These are phyloP conservation scores for Botrytis elliptica DNA, from an alignment of 2,329 filamentous ascomycete species.

Conservation along the genomic window DNA sequence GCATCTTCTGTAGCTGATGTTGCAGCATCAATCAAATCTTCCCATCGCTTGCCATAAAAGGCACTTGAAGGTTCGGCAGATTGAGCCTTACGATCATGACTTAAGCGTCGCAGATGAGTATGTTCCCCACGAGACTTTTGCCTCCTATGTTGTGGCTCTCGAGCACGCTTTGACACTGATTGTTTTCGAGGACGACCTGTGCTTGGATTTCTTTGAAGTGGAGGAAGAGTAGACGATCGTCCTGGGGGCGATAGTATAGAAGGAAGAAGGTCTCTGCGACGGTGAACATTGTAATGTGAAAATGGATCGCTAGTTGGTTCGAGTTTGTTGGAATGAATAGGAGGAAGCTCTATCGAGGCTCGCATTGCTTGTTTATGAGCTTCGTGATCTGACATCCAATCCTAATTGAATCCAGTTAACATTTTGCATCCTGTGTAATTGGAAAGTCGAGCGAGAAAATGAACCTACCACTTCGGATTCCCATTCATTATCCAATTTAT, in stretches of 20 bases:
- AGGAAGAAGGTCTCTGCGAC: constrained; percentile 73
- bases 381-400: constrained; percentile 71
- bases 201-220: constrained; percentile 72
- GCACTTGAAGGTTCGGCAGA: constrained; percentile 74
- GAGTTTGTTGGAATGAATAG: constrained; percentile 58
- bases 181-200: constrained; percentile 76
- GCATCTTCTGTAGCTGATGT: constrained; percentile 89
- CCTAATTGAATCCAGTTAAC: constrained; percentile 49
- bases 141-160: constrained; percentile 76
- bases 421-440: background rate
- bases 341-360: constrained; percentile 67
- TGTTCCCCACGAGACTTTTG: constrained; percentile 69
- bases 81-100: constrained; percentile 76
- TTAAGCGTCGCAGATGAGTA: constrained; percentile 62
- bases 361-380: constrained; percentile 61
- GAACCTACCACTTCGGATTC: constrained; percentile 73
- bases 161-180: constrained; percentile 76
- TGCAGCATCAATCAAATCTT: constrained; percentile 91
- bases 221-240: constrained; percentile 83
- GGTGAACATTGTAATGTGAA: constrained; percentile 57
- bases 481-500: constrained; percentile 74
- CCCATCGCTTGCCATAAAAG: constrained; percentile 76
- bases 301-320: constrained; percentile 65
- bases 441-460: background rate
- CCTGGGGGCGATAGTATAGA: constrained; percentile 82